Conservation (phyloP, 192 early-diverging fungal species). For the Powellomyces hirtus region DNA sequence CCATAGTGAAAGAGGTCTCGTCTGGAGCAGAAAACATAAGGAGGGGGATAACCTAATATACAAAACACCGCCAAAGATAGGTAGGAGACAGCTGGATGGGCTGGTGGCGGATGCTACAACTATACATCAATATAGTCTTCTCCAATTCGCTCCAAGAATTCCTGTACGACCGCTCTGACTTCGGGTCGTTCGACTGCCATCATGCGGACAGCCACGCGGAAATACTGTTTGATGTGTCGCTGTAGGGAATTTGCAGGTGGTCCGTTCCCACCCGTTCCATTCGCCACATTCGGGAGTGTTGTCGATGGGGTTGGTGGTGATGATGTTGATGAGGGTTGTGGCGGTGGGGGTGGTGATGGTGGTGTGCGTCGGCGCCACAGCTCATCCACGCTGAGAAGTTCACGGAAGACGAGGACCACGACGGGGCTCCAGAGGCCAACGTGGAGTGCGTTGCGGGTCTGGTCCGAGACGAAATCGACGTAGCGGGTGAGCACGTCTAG, state of each 20-base stretch:
- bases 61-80: no score
- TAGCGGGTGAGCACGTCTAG: constrained; percentile 45
- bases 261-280: neutral
- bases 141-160: constrained; percentile 45
- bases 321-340: neutral
- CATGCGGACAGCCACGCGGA: constrained; percentile 40
- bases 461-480: constrained; percentile 40
- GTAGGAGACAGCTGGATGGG: no score
- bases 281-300: neutral
- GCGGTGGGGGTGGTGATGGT: neutral
- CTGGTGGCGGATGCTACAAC: neutral
- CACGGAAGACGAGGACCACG: constrained; percentile 46
- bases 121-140: constrained; percentile 34
- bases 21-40: no score
- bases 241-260: constrained; percentile 15
- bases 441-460: constrained; percentile 41
- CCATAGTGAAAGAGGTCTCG: no score
- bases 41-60: neutral
- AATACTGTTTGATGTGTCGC: constrained; percentile 34
- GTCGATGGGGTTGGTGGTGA: no score
- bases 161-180: constrained; percentile 42
- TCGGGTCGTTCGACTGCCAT: constrained; percentile 42
- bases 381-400: constrained; percentile 42
- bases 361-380: no score
- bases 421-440: constrained; percentile 55